A percentile compares a stretch with the other conserved stretches of the same genome.
Conservation (phyloP, 352 stramenopile genomes). For the Phytophthora quininea region DNA sequence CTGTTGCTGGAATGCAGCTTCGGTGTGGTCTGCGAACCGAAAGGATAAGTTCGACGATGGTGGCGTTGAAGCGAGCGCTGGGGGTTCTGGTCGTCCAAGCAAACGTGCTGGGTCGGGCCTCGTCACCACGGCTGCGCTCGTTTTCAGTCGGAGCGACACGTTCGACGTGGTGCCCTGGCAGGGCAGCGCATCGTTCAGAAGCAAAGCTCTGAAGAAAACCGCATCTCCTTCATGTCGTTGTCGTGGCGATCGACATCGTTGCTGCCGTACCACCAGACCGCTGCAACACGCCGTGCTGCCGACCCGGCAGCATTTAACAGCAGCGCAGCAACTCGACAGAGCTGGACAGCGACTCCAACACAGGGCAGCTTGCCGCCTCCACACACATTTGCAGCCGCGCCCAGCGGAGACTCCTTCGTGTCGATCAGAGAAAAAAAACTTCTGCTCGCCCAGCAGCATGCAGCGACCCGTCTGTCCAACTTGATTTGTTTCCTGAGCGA, state of each 20-base stretch:
- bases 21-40: neutral
- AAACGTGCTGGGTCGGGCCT: too few species aligned
- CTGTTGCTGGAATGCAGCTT: neutral
- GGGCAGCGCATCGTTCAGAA: constrained; percentile 32
- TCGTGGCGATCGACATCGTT: neutral
- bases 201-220: constrained; percentile 36
- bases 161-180: constrained; percentile 11
- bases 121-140: neutral
- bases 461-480: constrained; percentile 27
- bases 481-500: constrained; percentile 32
- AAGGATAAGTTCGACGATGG: neutral
- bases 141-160: neutral
- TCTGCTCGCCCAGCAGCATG: neutral
- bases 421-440: neutral
- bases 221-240: constrained; percentile 11
- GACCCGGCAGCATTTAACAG: too few species aligned
- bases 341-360: too few species aligned
- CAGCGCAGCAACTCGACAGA: too few species aligned
- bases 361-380: too few species aligned
- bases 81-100: too few species aligned
- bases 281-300: neutral
- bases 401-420: too few species aligned
- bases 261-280: neutral
- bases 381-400: neutral
- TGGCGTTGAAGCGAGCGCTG: too few species aligned